Base-by-base conservation (phyloP, 768 basidiomycete species). In the Termitomyces sp. region DNA sequence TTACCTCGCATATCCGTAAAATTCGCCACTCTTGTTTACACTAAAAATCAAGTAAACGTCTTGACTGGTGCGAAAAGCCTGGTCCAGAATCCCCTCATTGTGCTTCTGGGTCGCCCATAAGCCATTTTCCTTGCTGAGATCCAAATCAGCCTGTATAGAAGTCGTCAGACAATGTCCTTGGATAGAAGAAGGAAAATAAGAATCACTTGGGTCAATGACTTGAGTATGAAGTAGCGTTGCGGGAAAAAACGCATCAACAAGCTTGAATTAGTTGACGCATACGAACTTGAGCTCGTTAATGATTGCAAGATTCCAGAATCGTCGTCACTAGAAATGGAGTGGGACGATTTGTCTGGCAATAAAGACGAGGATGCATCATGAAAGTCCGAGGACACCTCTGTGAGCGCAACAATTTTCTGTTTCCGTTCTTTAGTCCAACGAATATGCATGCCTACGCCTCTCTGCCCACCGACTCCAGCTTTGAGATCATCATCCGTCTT, bases 41-140 rank as follows among this genome's bases (percentile, higher is more conserved):
- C 94, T 83, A 64, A 98, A 98, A 57, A 98, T 85, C 45, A 98
- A 79, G 65, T 79, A 90, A 3, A 98, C 95, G 26, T 95, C 90
- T 61, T 82, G 80, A 60, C 88, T 88, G 3, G 93, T 97, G n/a
- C 94, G 85, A 70, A 78, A 98, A 0, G 96, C 95, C 69, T 92
- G 92, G 62, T 98, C 94, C 16, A 97, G 76, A 49, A 96, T 85
- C 9, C 83, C 84, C 71, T 97, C 93, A 65, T 96, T 97, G 72
- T 96, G 94, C 63, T 77, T 80, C 72, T 98, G 96, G 1, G 95
- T 98, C 46, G 91, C 89, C 96, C 96, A 98, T 2, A 90, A 55
- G 1, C 90, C 88, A 14, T 79, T 80, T 67, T 88, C 76, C 26
- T 92, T 85, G 68, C 91, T 93, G 35, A 89, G 72, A 63, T 94